Evolutionary conservation across 1,284 basidiomycete genomes (phyloP).

Genomic region (Sphagnurus paluster): DNA sequence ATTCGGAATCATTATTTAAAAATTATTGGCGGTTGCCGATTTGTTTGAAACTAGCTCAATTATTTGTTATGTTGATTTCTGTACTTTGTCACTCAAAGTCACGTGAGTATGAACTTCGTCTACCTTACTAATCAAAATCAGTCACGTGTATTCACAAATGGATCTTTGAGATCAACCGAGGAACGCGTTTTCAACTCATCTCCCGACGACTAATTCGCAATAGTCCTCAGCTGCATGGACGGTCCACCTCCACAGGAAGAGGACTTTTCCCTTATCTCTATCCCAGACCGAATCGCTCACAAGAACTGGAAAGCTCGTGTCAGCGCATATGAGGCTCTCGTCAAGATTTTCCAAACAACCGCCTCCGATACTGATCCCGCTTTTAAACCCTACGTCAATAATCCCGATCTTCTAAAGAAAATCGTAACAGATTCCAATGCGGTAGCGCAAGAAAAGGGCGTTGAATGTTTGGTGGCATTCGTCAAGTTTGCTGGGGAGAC

Average conservation of each 20-base stretch:
- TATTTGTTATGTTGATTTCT: no score
- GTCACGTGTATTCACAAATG: slow-evolving; percentile 18
- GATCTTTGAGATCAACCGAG: slow-evolving; percentile 10
- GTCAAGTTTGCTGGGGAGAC: slow-evolving; percentile 92
- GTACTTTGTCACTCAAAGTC: no score
- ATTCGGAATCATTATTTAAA: no score
- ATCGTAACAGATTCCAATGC: slow-evolving; percentile 92
- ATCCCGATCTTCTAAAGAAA: slow-evolving; percentile 80
- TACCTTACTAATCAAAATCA: no score
- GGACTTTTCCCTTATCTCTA: slow-evolving; percentile 84
- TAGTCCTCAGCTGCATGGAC: slow-evolving; percentile 60
- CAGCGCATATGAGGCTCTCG: slow-evolving; percentile 88
- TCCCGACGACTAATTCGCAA: slow-evolving; percentile 5
- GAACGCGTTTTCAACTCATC: slow-evolving; percentile 18
- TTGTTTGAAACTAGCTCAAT: no score
- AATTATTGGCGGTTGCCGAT: no score
- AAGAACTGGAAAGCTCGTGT: slow-evolving; percentile 99
- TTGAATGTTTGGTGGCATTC: slow-evolving; percentile 83
- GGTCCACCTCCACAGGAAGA: slow-evolving; percentile 90
- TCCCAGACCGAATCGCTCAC: slow-evolving; percentile 84
- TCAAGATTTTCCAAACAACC: slow-evolving; percentile 84
- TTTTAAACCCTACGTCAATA: slow-evolving; percentile 86
- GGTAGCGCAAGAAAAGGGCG: slow-evolving; percentile 97
- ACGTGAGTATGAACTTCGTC: no score
- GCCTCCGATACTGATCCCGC: slow-evolving; percentile 92